Evolutionary conservation across 148 eudicot species (phyloP).

Genomic region (Chenopodium quinoa): DNA sequence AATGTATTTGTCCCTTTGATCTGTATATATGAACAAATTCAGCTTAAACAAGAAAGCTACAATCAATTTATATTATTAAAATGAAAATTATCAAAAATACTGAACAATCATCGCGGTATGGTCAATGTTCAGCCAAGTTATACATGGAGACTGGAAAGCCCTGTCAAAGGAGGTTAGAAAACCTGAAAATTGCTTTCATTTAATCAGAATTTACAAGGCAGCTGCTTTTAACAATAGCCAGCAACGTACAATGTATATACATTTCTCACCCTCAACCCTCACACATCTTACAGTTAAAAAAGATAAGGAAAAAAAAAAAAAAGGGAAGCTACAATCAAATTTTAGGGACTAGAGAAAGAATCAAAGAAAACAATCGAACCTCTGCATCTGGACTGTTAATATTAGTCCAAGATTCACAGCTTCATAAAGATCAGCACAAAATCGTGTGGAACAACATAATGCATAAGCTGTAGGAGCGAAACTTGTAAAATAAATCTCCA

Average conservation of each 20-base stretch:
- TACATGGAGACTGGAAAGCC: neutral
- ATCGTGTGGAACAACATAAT: constrained; percentile 15
- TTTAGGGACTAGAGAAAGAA: constrained; percentile 25
- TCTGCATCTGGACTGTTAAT: constrained; percentile 22
- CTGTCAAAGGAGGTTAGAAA: constrained; percentile 3
- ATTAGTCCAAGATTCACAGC: constrained; percentile 17
- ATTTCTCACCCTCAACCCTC: constrained; percentile 57
- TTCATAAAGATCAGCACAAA: constrained; percentile 16
- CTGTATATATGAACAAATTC: neutral
- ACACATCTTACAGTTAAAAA: constrained; percentile 23
- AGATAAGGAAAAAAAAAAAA: constrained; percentile 17
- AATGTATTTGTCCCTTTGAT: no score
- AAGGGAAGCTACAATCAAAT: constrained; percentile 31
- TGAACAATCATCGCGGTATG: neutral
- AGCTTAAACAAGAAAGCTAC: neutral
- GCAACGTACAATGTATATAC: constrained; percentile 55
- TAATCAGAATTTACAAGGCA: constrained; percentile 54
- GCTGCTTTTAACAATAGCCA: constrained; percentile 40
- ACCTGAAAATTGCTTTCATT: constrained; percentile 32
- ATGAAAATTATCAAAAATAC: neutral
- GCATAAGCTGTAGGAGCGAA: neutral
- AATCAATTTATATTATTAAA: no score
- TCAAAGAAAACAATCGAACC: constrained; percentile 23
- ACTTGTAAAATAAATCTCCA: constrained; percentile 16
- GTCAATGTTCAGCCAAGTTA: no score